Evolutionary conservation across 345 rosid genomes (phyloP), one percentile per base, ranked within the genome.

Genomic region (Lumnitzera littorea): DNA sequence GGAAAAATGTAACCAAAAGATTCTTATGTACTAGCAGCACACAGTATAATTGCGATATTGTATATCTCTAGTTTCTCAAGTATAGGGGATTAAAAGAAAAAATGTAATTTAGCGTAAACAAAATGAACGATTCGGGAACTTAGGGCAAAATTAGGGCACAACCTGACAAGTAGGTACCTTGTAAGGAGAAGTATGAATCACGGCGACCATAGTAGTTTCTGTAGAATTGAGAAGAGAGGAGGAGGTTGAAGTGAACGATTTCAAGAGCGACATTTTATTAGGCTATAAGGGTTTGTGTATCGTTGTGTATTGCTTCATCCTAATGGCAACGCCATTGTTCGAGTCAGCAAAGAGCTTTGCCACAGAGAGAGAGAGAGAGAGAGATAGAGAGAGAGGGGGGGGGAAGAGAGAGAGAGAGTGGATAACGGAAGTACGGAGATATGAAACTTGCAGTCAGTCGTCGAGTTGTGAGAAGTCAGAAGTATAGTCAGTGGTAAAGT

Each of bases 161-260:
- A 5, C 23, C 49, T 15, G 14, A 29, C 23, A 11, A 17, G 41
- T 4, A 61, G 70, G 46, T 72, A 88, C 98, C 72, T 66, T 69
- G 62, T 68, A 84, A 65, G 95, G 76, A 67, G 96, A 84, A 15
- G 85, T 66, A 13, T 88, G 95, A 63, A 80, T 74, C 43, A 9
- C 43, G 76, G 82, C 63, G 56, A 87, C 76, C 80, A 82, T 77
- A 29, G 78, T 70, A 65, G 88, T 83, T 59, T 83, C 88, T 55
- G 71, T 72, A 46, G 77, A 72, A 68, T 61, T 70, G 67, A 74
- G 62, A 17, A 54, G 61, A 24, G 69, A 76, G 52, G 87, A 72
- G 70, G 75, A 81, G 48, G 74, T 36, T 7, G 43, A 67, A 2
- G 83, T 76, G 31, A 85, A 63, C 12, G 86, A 85, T 66, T 85